phyloP scores from a whole-genome alignment of 192 early-diverging fungal species.

The Phlyctochytrium arcticum region DNA sequence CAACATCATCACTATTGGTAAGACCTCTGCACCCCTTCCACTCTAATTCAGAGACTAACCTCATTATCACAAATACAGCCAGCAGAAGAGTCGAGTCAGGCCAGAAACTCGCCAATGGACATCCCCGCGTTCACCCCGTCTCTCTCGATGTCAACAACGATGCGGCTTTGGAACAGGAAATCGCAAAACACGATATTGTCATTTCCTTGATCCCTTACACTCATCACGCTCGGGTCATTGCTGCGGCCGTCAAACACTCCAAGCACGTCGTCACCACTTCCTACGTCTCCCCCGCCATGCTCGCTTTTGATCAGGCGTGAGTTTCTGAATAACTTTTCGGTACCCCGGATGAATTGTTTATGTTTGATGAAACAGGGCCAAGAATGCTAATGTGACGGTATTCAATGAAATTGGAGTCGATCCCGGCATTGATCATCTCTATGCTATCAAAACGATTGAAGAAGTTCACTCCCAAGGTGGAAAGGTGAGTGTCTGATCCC shows the following conservation, averaged over 20 bases:
- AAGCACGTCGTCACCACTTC: constrained; percentile 96
- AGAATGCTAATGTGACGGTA: constrained; percentile 76
- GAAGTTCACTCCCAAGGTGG: constrained; percentile 73
- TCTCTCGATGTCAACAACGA: constrained; percentile 51
- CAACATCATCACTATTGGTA: constrained; percentile 87
- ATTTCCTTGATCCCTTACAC: constrained; percentile 65
- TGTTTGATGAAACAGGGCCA: constrained; percentile 47
- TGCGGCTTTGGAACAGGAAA: constrained; percentile 40
- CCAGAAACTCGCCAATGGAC: constrained; percentile 55
- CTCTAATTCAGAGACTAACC: neutral
- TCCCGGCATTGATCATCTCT: constrained; percentile 96
- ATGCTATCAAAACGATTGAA: constrained; percentile 93
- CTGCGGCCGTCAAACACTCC: constrained; percentile 70
- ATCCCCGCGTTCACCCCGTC: constrained; percentile 35
- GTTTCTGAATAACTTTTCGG: neutral
- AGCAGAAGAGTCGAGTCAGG: constrained; percentile 74
- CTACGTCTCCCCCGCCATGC: constrained; percentile 93
- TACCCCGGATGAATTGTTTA: neutral
- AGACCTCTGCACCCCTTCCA: neutral
- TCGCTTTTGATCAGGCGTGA: constrained; percentile 62
- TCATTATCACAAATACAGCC: constrained; percentile 40
- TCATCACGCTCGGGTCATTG: constrained; percentile 71
- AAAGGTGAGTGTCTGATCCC: constrained; percentile 58
- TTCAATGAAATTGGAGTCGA: constrained; percentile 98
- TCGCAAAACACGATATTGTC: constrained; percentile 54